Conservation (phyloP, 768 basidiomycete genomes). For the Mycena chlorophos region DNA sequence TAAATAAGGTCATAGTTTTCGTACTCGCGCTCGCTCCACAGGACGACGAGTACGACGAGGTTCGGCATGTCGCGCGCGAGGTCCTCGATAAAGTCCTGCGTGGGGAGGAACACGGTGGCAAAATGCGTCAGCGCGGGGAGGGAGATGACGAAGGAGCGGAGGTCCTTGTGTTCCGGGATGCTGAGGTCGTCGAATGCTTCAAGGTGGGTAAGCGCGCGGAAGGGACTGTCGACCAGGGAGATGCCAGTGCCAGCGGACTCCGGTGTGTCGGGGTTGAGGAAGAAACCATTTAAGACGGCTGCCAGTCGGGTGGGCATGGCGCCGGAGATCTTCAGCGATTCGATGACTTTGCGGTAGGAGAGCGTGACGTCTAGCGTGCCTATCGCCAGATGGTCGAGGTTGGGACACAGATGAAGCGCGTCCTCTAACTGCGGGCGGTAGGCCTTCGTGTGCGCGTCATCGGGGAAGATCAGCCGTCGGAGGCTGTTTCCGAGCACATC, state of each 20-base stretch:
- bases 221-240: neutral
- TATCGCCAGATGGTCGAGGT: neutral
- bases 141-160: neutral
- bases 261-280: neutral
- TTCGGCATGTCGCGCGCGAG: neutral
- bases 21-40: no score
- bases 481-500: neutral
- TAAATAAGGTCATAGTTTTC: no score
- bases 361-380: neutral
- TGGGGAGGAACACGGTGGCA: neutral
- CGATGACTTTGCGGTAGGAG: neutral
- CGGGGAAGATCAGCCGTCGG: neutral
- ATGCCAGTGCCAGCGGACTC: neutral
- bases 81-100: neutral
- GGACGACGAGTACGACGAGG: neutral
- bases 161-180: neutral
- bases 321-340: neutral
- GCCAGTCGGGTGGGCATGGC: no score
- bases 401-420: neutral
- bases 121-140: neutral
- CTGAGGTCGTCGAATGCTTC: neutral
- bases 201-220: neutral
- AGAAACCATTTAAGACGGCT: neutral
- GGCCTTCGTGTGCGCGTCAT: neutral
- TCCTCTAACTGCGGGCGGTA: neutral